Evolutionary conservation across 805 yeast genomes (phyloP), one percentile per base, ranked within the genome.

Genomic region (Kregervanrija fluxuum): DNA sequence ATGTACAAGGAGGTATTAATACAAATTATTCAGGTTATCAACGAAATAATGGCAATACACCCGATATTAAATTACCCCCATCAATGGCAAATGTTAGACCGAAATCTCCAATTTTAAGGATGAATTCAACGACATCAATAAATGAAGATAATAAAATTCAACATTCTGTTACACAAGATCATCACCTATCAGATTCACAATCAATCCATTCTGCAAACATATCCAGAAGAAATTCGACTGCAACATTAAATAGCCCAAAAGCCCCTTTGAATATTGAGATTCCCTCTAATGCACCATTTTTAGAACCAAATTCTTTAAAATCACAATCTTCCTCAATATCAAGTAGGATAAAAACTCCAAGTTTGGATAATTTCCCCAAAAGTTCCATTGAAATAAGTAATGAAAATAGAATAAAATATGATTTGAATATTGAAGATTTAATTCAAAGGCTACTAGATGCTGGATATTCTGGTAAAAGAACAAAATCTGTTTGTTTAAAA

Each of bases 391-490:
- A 45, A 11, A 36, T 42, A 22, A 35, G 17, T 30, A 14, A 35
- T 32, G 45, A 43, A 30, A 45, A 40, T 31, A 39, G 50, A 34
- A 43, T 42, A 35, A 43, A 41, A 22, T 46, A 44, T 33, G 47
- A 55, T 33, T 37, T 61, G 22, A 57, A 90, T 60, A 74, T 93
- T 38, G 99, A 93, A 65, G 95, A 87, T 57, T 71, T 87, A 40
- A 93, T 93, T 48, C 97, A 90, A 67, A 71, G 95, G 54, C 72
- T 93, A 51, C 71, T 93, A 50, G 98, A 93, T 66, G 96, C 96
- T 1, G 99, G 98, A 9, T 93, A 93, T 65, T 78, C 90, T 11
- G 98, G 97, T 8, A 93, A 91, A 62, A 75, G 95, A 58, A 88
- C 96, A 9, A 89, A 87, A 65, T 77, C 80, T 48, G 82, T 93